Conservation (phyloP, 2,329 filamentous ascomycete species). For the Orbilia ellipsospora region DNA sequence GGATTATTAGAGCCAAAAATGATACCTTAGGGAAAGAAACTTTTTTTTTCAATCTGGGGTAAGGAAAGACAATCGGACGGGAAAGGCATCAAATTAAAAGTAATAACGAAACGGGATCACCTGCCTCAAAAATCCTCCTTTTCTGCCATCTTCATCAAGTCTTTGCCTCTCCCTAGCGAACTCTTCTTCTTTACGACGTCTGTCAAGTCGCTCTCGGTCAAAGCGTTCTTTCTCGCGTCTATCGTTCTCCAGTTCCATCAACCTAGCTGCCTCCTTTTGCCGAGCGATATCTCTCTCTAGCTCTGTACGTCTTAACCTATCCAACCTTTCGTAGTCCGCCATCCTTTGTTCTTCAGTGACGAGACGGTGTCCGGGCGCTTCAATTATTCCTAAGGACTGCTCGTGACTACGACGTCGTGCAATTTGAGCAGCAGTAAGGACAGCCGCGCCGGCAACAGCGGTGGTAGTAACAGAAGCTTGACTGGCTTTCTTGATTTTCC, state of each 20-base stretch:
- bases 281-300: conserved; percentile 38
- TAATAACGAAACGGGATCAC: conserved; percentile 44
- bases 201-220: conserved; percentile 43
- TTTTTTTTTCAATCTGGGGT: conserved; percentile 3
- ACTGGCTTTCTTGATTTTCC: neutral
- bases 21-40: conserved; percentile 6
- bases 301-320: conserved; percentile 29
- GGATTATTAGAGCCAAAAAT: neutral
- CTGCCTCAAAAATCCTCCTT: conserved; percentile 40
- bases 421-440: conserved; percentile 32
- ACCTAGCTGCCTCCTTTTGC: conserved; percentile 39
- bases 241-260: conserved; percentile 48
- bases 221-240: conserved; percentile 44
- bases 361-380: conserved; percentile 32
- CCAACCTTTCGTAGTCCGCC: conserved; percentile 51
- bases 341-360: conserved; percentile 49
- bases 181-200: conserved; percentile 44
- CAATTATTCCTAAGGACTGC: conserved; percentile 31
- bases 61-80: neutral
- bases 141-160: conserved; percentile 33
- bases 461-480: conserved; percentile 22
- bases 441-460: conserved; percentile 20
- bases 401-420: conserved; percentile 27
- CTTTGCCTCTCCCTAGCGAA: conserved; percentile 36
- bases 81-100: conserved; percentile 14